Evolutionary conservation across 2,329 filamentous ascomycete species (phyloP).

Genomic region (Amauroascus verrucosus): DNA sequence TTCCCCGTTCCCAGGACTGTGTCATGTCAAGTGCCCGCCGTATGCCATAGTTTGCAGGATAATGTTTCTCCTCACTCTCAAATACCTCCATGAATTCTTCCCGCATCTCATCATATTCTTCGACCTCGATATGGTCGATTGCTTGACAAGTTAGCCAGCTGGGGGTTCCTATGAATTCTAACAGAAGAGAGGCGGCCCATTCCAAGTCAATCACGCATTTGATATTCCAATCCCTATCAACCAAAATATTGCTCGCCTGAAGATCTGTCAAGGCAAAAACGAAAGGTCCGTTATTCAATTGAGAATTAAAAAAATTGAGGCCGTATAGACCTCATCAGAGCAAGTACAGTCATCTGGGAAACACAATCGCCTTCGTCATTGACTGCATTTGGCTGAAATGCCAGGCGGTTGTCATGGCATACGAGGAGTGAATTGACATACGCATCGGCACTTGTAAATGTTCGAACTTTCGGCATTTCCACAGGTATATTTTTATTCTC

Average conservation of each 20-base stretch:
- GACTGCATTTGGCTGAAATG: conserved; percentile 22
- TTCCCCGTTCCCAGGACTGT: neutral
- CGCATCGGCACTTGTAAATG: conserved; percentile 20
- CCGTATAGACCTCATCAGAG: conserved; percentile 21
- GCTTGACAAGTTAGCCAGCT: conserved; percentile 21
- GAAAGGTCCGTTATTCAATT: neutral
- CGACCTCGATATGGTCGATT: conserved; percentile 17
- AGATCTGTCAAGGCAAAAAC: neutral
- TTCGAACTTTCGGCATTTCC: conserved; percentile 20
- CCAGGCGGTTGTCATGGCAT: conserved; percentile 19
- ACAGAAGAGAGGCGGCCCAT: conserved; percentile 20
- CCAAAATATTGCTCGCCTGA: conserved; percentile 3
- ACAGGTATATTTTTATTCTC: conserved; percentile 23
- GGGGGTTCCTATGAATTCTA: conserved; percentile 24
- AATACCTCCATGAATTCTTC: conserved; percentile 15
- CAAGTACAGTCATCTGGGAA: conserved; percentile 24
- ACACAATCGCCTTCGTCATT: conserved; percentile 10
- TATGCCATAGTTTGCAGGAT: neutral
- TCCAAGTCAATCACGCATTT: conserved; percentile 4
- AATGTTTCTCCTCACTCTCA: conserved; percentile 6
- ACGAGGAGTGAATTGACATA: conserved; percentile 22
- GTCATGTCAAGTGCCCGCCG: neutral
- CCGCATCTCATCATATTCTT: neutral
- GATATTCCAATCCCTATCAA: conserved; percentile 1
- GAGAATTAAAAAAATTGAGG: conserved; percentile 20